These are phyloP conservation scores for Lipomyces orientalis DNA, from an alignment of 805 yeast species.

Conservation along the genomic window DNA sequence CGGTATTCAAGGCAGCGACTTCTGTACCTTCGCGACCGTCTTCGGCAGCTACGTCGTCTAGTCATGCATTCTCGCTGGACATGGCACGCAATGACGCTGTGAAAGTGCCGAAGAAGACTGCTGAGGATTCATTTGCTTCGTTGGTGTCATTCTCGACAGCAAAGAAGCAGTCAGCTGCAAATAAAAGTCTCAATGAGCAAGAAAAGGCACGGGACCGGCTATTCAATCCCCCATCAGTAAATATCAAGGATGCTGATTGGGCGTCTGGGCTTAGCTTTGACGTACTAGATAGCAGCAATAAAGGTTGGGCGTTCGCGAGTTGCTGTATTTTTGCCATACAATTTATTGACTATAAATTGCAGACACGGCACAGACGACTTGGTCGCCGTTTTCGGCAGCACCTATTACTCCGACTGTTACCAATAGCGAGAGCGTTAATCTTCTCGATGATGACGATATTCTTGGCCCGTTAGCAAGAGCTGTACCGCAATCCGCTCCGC, in stretches of 20 bases:
- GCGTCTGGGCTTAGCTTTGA: conserved; percentile 33
- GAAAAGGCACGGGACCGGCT: conserved; percentile 16
- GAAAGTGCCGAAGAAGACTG: conserved; percentile 6
- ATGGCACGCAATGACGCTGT: not conserved
- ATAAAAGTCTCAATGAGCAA: conserved; percentile 22
- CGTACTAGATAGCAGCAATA: conserved; percentile 11
- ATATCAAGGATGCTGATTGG: conserved; percentile 19
- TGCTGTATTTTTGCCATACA: not conserved
- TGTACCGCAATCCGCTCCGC: conserved; percentile 9
- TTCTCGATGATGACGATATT: conserved; percentile 34
- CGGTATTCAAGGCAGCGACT: not conserved
- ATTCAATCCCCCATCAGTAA: not conserved
- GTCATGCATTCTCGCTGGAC: not conserved
- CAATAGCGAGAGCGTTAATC: not conserved
- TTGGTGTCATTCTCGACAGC: conserved; percentile 33
- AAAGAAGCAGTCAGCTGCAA: conserved; percentile 20
- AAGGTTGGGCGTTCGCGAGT: not conserved
- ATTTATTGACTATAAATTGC: not conserved
- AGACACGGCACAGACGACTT: not conserved
- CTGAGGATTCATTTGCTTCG: conserved; percentile 36
- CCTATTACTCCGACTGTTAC: not conserved
- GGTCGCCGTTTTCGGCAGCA: not conserved
- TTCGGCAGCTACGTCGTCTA: conserved; percentile 9
- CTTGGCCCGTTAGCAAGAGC: conserved; percentile 38
- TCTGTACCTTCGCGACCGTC: conserved; percentile 15